These are phyloP conservation scores for Serendipita sp. DNA, from an alignment of 768 basidiomycete species.

Conservation along the genomic window DNA sequence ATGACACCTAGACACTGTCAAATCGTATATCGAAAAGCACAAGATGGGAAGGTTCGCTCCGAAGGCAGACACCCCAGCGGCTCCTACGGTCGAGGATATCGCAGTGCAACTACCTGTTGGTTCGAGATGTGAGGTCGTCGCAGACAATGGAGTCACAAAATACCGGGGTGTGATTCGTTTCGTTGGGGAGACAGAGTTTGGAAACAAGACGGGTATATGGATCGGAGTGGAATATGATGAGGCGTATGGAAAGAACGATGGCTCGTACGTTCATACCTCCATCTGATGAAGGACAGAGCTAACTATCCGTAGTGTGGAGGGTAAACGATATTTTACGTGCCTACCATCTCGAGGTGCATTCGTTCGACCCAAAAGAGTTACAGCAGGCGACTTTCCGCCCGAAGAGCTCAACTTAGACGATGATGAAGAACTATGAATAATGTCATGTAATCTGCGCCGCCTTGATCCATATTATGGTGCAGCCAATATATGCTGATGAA, in stretches of 20 bases:
- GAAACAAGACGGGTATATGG: slow-evolving; percentile 51
- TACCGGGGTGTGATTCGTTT: slow-evolving; percentile 67
- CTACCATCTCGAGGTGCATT: slow-evolving; percentile 65
- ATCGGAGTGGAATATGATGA: slow-evolving; percentile 92
- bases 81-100: slow-evolving; percentile 11
- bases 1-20: slow-evolving; percentile 51
- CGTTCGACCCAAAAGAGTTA: slow-evolving; percentile 66
- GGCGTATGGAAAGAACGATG: slow-evolving; percentile 89
- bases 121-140: slow-evolving; percentile 71
- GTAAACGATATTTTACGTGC: slow-evolving; percentile 73
- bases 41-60: slow-evolving; percentile 80
- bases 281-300: not conserved
- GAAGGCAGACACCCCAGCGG: slow-evolving; percentile 20
- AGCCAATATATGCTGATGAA: too few species aligned
- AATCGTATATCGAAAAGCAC: slow-evolving; percentile 72
- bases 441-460: too few species aligned
- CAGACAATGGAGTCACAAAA: slow-evolving; percentile 45
- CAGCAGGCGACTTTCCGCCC: slow-evolving; percentile 72
- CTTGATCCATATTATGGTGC: too few species aligned
- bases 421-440: slow-evolving; percentile 39
- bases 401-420: slow-evolving; percentile 59
- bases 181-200: slow-evolving; percentile 66
- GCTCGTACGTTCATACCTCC: slow-evolving; percentile 47
- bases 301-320: slow-evolving; percentile 46
- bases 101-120: slow-evolving; percentile 36